These are phyloP conservation scores for Iris pallida DNA, from an alignment of 116 monocot species.

Conservation along the genomic window DNA sequence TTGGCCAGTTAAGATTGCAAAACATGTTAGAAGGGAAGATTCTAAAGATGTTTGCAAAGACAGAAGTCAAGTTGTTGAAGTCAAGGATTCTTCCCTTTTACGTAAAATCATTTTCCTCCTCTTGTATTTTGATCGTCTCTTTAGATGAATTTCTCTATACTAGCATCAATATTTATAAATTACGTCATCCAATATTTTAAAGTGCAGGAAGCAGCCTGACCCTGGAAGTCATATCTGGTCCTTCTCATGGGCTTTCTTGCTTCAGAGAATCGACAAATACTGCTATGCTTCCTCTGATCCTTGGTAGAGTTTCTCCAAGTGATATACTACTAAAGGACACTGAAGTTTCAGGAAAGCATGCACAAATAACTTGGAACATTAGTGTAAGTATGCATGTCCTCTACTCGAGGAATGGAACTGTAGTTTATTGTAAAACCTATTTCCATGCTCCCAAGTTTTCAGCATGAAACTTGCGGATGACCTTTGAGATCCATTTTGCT, in stretches of 20 bases:
- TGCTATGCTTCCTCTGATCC: constrained; percentile 50
- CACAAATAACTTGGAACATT: constrained; percentile 72
- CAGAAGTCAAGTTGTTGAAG: constrained; percentile 15
- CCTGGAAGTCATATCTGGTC: constrained; percentile 84
- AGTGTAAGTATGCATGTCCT: constrained; percentile 43
- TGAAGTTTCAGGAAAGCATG: constrained; percentile 96
- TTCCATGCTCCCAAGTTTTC: background rate
- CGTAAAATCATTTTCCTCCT: constrained; percentile 30
- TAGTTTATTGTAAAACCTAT: background rate
- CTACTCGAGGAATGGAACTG: background rate
- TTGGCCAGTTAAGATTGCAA: constrained; percentile 29
- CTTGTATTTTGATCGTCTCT: background rate
- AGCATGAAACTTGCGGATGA: background rate
- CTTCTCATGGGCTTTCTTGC: constrained; percentile 53
- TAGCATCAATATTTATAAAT: constrained; percentile 16
- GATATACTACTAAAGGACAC: constrained; percentile 72
- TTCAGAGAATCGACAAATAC: constrained; percentile 39
- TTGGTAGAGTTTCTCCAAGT: constrained; percentile 87
- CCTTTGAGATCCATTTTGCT: no score
- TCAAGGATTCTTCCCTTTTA: constrained; percentile 33
- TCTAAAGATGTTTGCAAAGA: constrained; percentile 20
- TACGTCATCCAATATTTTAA: constrained; percentile 49
- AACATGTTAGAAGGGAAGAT: constrained; percentile 32
- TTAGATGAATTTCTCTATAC: background rate
- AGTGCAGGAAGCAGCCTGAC: constrained; percentile 74